These are phyloP conservation scores for Penicillium sp. DNA, from an alignment of 2,329 filamentous ascomycete species.

Conservation along the genomic window DNA sequence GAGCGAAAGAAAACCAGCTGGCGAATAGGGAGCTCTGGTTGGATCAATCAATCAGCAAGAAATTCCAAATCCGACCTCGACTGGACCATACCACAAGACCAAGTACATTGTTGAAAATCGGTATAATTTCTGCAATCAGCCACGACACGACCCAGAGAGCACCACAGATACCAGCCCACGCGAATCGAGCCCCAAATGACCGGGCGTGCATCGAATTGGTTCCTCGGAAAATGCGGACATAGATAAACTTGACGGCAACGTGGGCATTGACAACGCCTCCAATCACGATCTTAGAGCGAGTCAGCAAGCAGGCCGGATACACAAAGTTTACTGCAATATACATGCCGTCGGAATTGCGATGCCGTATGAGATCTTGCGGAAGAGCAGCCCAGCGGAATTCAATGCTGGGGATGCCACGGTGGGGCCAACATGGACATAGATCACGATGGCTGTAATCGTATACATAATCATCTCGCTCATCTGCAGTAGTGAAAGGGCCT, in stretches of 20 bases:
- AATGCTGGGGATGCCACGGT: conserved; percentile 66
- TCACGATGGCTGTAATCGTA: conserved; percentile 64
- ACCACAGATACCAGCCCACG: conserved; percentile 62
- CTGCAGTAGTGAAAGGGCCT: conserved; percentile 64
- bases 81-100: conserved; percentile 53
- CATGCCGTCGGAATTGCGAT: conserved; percentile 65
- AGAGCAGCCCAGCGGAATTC: conserved; percentile 57
- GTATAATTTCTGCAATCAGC: conserved; percentile 69
- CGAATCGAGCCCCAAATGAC: conserved; percentile 52
- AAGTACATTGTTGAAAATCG: conserved; percentile 68
- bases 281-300: conserved; percentile 57
- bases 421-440: conserved; percentile 67
- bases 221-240: conserved; percentile 62
- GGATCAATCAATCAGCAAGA: conserved; percentile 21
- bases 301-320: background rate
- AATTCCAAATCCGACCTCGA: background rate
- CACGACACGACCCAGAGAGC: conserved; percentile 63
- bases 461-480: conserved; percentile 63
- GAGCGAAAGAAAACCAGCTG: conserved; percentile 62
- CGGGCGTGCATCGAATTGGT: conserved; percentile 56
- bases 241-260: conserved; percentile 67
- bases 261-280: conserved; percentile 70
- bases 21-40: conserved; percentile 58
- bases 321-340: background rate
- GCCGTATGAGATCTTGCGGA: conserved; percentile 67